phyloP scores from a whole-genome alignment of 495 filamentous ascomycete genomes.

The Talaromyces stipitatus region DNA sequence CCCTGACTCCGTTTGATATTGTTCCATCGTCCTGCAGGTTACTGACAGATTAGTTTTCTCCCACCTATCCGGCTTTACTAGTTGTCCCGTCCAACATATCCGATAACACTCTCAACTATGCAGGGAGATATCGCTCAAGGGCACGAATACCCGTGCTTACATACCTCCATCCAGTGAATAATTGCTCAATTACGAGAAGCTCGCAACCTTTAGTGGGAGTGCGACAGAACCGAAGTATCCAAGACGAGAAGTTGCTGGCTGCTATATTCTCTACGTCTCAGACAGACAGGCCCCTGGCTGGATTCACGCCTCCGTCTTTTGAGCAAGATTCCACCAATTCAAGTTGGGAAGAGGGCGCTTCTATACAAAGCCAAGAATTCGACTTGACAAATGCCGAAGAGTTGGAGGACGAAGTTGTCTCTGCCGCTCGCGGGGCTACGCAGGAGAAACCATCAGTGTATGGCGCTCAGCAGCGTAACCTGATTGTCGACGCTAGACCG shows the following conservation, averaged over 20 bases:
- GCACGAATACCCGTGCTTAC: conserved; percentile 80
- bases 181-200: conserved; percentile 91
- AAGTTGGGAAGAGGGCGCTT: conserved; percentile 45
- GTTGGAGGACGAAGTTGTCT: conserved; percentile 66
- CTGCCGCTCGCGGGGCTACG: conserved; percentile 27
- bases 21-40: neutral
- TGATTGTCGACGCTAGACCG: conserved; percentile 95
- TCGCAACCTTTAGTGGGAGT: conserved; percentile 90
- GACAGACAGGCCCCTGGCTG: conserved; percentile 36
- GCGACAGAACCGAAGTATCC: conserved; percentile 80
- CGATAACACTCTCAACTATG: conserved; percentile 94
- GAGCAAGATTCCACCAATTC: conserved; percentile 51
- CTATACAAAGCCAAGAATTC: conserved; percentile 28
- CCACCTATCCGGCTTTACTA: conserved; percentile 87
- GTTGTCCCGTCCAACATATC: conserved; percentile 82
- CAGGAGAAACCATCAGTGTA: conserved; percentile 58
- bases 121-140: conserved; percentile 78
- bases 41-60: conserved; percentile 61
- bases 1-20: conserved; percentile 4
- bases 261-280: conserved; percentile 84
- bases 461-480: conserved; percentile 86
- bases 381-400: conserved; percentile 52
- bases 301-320: conserved; percentile 28
- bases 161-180: conserved; percentile 93
- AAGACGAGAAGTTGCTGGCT: conserved; percentile 89